A percentile compares a stretch with the other conserved stretches of the same genome.
Conservation (phyloP, 352 stramenopile genomes). For the Phytopythium litorale region DNA sequence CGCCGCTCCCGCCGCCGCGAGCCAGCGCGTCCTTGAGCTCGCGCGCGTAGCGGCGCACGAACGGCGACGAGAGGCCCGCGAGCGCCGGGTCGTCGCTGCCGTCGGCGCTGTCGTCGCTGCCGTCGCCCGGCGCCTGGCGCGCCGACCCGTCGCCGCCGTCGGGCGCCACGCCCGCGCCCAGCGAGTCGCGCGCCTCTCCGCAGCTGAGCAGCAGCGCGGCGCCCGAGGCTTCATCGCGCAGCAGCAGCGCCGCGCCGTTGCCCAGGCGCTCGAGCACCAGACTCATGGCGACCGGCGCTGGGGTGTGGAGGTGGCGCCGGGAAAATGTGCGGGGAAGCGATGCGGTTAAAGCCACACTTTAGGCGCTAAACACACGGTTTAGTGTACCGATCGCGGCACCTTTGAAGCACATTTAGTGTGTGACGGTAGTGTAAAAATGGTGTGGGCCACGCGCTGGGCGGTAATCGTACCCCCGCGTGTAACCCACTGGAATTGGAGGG, state of each 20-base stretch:
- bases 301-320: not conserved
- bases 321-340: not conserved
- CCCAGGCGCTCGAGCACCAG: constrained; percentile 64
- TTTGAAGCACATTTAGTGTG: no score
- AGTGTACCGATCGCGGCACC: no score
- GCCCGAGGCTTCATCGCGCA: constrained; percentile 51
- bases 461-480: no score
- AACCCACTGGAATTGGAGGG: no score
- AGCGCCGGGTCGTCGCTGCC: constrained; percentile 18
- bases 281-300: constrained; percentile 29
- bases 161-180: constrained; percentile 1
- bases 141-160: constrained; percentile 13
- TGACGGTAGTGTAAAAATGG: no score
- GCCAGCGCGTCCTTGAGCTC: constrained; percentile 53
- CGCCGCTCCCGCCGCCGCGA: constrained; percentile 33
- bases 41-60: constrained; percentile 40
- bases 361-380: no score
- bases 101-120: constrained; percentile 26
- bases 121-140: constrained; percentile 33
- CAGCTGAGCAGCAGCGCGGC: constrained; percentile 59
- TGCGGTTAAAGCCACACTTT: no score
- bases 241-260: constrained; percentile 58
- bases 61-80: constrained; percentile 5
- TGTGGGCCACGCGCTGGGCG: no score
- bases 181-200: constrained; percentile 33